These are phyloP conservation scores for Litsea cubeba DNA, from an alignment of 164 flowering plant genomes.

Conservation along the genomic window DNA sequence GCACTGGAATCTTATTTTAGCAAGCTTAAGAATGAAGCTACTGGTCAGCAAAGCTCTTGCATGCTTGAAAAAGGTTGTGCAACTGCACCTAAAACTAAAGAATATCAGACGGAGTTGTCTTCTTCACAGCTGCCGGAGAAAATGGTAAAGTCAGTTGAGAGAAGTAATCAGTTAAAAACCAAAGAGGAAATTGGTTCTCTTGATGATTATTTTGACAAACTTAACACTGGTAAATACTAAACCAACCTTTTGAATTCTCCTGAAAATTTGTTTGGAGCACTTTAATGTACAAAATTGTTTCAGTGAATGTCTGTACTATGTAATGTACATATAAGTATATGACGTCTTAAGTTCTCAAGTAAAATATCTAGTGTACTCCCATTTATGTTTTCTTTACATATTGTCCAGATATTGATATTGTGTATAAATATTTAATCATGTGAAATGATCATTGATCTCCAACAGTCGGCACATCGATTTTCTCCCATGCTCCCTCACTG, in stretches of 20 bases:
- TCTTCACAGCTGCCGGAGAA: constrained; percentile 10
- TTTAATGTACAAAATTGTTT: too few species aligned
- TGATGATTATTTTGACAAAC: constrained; percentile 38
- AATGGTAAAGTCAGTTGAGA: constrained; percentile 2
- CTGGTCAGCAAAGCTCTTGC: constrained; percentile 7
- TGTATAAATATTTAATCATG: neutral
- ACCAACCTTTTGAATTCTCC: neutral
- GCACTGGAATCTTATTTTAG: constrained; percentile 47
- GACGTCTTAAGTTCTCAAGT: neutral
- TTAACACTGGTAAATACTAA: constrained; percentile 26
- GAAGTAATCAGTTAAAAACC: constrained; percentile 20
- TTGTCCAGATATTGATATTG: too few species aligned
- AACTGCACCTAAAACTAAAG: neutral
- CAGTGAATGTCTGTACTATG: neutral
- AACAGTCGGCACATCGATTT: neutral
- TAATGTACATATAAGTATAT: neutral
- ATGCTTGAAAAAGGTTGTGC: constrained; percentile 2
- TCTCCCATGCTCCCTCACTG: neutral
- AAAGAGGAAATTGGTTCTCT: constrained; percentile 31
- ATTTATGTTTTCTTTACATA: neutral
- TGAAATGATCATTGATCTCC: neutral
- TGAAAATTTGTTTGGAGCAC: neutral
- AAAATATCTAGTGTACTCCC: neutral
- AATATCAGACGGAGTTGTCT: constrained; percentile 6
- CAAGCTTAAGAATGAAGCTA: constrained; percentile 31